phyloP scores from a whole-genome alignment of 140 eudicot genomes.

The Stevia rebaudiana region DNA sequence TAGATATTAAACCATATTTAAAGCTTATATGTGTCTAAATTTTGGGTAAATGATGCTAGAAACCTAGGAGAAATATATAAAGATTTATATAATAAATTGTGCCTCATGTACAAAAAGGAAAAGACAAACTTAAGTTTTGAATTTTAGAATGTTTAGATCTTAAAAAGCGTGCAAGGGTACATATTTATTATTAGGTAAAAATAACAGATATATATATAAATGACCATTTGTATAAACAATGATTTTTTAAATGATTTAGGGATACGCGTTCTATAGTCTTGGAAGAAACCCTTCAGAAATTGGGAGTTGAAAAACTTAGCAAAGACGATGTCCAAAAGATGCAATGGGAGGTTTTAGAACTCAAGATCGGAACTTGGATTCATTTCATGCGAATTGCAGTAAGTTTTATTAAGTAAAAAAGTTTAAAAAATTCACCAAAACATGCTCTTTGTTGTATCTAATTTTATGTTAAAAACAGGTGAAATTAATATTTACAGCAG shows the following conservation, averaged over 20 bases:
- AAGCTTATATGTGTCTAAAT: too few species aligned
- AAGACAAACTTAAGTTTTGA: neutral
- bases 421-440: neutral
- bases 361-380: slow-evolving; percentile 96
- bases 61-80: too few species aligned
- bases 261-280: slow-evolving; percentile 85
- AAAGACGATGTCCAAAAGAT: slow-evolving; percentile 98
- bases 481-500: slow-evolving; percentile 82
- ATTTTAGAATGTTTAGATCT: neutral
- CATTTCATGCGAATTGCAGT: slow-evolving; percentile 99
- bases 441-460: slow-evolving; percentile 9
- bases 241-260: slow-evolving; percentile 32
- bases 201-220: neutral
- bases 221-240: neutral
- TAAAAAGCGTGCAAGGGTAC: slow-evolving; percentile 2
- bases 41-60: too few species aligned
- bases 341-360: slow-evolving; percentile 98
- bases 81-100: too few species aligned
- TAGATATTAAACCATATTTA: too few species aligned
- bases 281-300: slow-evolving; percentile 76
- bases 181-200: neutral
- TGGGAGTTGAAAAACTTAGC: slow-evolving; percentile 95
- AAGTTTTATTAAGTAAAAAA: slow-evolving; percentile 26
- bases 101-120: too few species aligned
- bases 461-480: slow-evolving; percentile 50